Evolutionary conservation across 768 basidiomycete species (phyloP).

Genomic region (Psilocybe subaeruginosa): DNA sequence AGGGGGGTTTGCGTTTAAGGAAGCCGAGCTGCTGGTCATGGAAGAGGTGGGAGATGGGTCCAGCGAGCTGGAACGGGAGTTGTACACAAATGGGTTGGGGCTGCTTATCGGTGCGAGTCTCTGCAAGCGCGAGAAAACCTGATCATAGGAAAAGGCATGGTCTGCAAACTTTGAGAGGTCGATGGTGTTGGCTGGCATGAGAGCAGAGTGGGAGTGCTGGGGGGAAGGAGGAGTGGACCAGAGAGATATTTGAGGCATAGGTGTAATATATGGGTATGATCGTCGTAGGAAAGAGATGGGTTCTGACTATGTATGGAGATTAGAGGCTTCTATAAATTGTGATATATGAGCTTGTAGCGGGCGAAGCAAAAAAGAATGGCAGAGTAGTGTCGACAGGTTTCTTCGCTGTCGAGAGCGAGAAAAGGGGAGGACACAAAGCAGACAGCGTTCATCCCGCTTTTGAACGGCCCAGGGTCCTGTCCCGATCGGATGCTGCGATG

Average conservation of each 20-base stretch:
- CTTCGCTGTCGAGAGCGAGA: constrained; percentile 7
- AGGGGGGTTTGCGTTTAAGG: constrained; percentile 17
- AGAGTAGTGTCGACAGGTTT: constrained; percentile 5
- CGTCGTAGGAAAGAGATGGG: neutral
- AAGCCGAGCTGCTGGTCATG: constrained; percentile 30
- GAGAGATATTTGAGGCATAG: constrained; percentile 20
- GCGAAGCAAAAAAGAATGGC: constrained; percentile 1
- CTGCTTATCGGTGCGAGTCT: constrained; percentile 17
- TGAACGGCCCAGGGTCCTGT: constrained; percentile 18
- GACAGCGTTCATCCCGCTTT: constrained; percentile 18
- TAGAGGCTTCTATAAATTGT: constrained; percentile 14
- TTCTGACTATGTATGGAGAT: constrained; percentile 12
- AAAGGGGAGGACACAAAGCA: neutral
- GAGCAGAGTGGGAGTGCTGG: constrained; percentile 9
- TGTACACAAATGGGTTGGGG: neutral
- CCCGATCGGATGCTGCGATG: constrained; percentile 20
- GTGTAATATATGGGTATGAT: constrained; percentile 10
- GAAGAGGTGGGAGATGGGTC: constrained; percentile 38
- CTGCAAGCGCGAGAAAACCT: constrained; percentile 20
- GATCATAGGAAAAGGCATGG: constrained; percentile 14
- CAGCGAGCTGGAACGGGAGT: neutral
- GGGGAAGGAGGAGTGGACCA: constrained; percentile 12
- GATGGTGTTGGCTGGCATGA: constrained; percentile 22
- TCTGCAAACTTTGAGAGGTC: constrained; percentile 17
- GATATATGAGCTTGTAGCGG: constrained; percentile 14